phyloP scores from a whole-genome alignment of 306 rosid genomes.

The Sphenostylis stenocarpa region DNA sequence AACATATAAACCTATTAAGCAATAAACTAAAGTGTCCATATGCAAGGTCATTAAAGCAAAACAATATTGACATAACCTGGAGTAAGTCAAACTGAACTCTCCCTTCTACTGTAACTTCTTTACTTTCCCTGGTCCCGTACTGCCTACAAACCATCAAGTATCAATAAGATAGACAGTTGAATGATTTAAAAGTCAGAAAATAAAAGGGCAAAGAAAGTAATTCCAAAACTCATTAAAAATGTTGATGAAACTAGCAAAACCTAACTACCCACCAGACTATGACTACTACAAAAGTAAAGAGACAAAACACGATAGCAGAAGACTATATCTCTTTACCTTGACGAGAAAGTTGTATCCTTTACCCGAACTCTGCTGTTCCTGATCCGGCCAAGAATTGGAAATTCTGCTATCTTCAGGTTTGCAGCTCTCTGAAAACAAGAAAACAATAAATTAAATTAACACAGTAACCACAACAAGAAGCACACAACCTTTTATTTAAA shows the following conservation, averaged over 20 bases:
- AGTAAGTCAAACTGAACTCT: constrained; percentile 98
- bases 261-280: background rate
- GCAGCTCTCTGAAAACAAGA: constrained; percentile 73
- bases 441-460: constrained; percentile 28
- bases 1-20: constrained; percentile 29
- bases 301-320: constrained; percentile 19
- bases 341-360: constrained; percentile 93
- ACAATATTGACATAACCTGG: constrained; percentile 61
- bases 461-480: constrained; percentile 13
- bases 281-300: constrained; percentile 4
- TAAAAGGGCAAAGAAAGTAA: background rate
- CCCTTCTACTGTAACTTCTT: constrained; percentile 92
- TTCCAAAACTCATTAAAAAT: constrained; percentile 12
- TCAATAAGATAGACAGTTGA: constrained; percentile 9
- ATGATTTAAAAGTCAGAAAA: constrained; percentile 6
- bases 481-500: background rate
- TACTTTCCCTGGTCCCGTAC: constrained; percentile 93
- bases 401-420: constrained; percentile 74
- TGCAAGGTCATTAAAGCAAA: constrained; percentile 34
- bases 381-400: constrained; percentile 86
- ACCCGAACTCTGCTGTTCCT: constrained; percentile 89
- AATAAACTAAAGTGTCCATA: constrained; percentile 14
- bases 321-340: constrained; percentile 58
- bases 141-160: constrained; percentile 62
- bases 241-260: background rate